These are phyloP conservation scores for Chalara sp. DNA, from an alignment of 2,329 filamentous ascomycete genomes.

Conservation along the genomic window DNA sequence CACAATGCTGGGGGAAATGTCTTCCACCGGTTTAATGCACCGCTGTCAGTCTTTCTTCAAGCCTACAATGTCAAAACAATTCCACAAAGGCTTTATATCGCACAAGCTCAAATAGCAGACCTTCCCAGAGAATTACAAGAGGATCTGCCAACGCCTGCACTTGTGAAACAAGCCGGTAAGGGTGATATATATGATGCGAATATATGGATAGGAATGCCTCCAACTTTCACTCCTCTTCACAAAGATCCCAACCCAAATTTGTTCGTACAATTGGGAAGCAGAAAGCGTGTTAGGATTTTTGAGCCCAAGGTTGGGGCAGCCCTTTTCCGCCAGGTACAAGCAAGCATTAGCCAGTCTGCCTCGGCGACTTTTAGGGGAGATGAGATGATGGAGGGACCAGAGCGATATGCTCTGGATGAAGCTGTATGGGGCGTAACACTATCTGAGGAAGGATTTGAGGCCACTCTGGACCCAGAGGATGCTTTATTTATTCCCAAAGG, in stretches of 20 bases:
- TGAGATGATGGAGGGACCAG: constrained; percentile 86
- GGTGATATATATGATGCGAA: constrained; percentile 85
- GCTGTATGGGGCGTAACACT: constrained; percentile 56
- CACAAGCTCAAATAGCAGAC: constrained; percentile 67
- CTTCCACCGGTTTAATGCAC: constrained; percentile 40
- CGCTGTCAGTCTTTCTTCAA: constrained; percentile 22
- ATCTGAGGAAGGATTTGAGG: constrained; percentile 23
- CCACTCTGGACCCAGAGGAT: constrained; percentile 56
- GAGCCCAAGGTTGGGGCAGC: constrained; percentile 53
- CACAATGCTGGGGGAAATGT: constrained; percentile 14
- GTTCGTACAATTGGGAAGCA: constrained; percentile 73
- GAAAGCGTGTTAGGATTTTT: constrained; percentile 68
- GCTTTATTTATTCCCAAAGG: constrained; percentile 72
- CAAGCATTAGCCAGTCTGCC: constrained; percentile 27
- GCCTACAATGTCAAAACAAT: not conserved
- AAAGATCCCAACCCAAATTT: constrained; percentile 91
- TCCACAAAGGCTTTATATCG: constrained; percentile 63
- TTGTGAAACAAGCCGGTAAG: constrained; percentile 58
- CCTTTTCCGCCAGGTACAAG: constrained; percentile 52
- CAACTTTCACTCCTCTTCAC: constrained; percentile 86
- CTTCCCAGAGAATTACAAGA: constrained; percentile 55
- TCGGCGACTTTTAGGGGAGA: constrained; percentile 53
- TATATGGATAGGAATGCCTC: constrained; percentile 81
- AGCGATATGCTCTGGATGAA: constrained; percentile 58
- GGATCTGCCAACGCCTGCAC: constrained; percentile 61